These are phyloP conservation scores for Neonectria magnoliae DNA, from an alignment of 2,329 filamentous ascomycete genomes.

Conservation along the genomic window DNA sequence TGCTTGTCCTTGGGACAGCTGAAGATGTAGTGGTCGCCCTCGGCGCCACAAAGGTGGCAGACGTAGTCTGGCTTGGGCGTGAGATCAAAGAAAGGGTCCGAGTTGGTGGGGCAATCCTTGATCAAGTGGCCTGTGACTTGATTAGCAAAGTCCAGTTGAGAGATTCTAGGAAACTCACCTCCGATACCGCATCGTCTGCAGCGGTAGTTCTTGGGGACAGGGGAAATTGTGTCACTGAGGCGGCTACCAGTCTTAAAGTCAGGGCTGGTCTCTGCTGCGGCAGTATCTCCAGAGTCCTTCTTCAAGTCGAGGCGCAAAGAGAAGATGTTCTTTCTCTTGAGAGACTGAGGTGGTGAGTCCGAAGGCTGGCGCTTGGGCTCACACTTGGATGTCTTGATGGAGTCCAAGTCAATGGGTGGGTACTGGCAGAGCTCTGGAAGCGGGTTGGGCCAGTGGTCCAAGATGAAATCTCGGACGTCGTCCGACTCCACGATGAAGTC, in stretches of 20 bases:
- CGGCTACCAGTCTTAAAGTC: background rate
- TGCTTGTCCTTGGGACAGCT: slow-evolving; percentile 22
- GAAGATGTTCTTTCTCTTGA: slow-evolving; percentile 2
- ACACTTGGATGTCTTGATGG: too few species aligned
- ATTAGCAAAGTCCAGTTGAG: background rate
- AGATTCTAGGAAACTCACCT: slow-evolving; percentile 10
- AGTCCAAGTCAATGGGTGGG: background rate
- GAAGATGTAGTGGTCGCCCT: slow-evolving; percentile 25
- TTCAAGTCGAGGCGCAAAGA: slow-evolving; percentile 4
- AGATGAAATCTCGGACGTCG: background rate
- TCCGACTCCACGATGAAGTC: background rate
- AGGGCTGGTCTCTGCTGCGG: background rate
- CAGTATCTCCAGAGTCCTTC: background rate
- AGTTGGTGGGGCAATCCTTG: slow-evolving; percentile 26
- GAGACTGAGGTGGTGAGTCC: background rate
- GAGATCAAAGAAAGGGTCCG: background rate
- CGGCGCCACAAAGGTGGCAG: slow-evolving; percentile 30
- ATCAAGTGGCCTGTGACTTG: slow-evolving; percentile 31
- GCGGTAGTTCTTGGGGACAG: slow-evolving; percentile 4
- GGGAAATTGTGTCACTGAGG: background rate
- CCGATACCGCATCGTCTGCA: slow-evolving; percentile 22
- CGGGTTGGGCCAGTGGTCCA: background rate
- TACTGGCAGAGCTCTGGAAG: background rate
- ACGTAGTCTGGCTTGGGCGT: slow-evolving; percentile 21
- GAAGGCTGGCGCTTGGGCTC: background rate